A percentile compares a stretch with the other conserved stretches of the same genome.
These are phyloP conservation scores for Oxytropis ochrocephala DNA, from an alignment of 306 rosid species.

Conservation along the genomic window DNA sequence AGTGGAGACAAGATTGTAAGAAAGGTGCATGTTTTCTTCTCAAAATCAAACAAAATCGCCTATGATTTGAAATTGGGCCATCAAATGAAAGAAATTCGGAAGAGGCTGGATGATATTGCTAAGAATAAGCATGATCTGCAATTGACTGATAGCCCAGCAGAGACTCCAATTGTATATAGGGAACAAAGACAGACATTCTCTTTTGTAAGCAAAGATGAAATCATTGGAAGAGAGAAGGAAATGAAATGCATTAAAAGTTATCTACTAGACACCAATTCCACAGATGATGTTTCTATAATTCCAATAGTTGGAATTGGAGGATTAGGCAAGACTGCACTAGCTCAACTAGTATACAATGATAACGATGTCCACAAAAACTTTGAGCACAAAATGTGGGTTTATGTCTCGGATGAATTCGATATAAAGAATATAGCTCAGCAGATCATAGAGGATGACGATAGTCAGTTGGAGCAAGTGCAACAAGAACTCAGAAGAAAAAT, in stretches of 20 bases:
- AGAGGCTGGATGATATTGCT: constrained; percentile 25
- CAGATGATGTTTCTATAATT: constrained; percentile 16
- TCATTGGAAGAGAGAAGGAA: constrained; percentile 30
- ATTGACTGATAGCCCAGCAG: background rate
- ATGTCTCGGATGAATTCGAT: constrained; percentile 41
- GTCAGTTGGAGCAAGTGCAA: constrained; percentile 17
- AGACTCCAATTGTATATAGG: background rate
- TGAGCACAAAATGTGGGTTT: constrained; percentile 31
- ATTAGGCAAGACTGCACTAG: constrained; percentile 41
- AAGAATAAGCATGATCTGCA: background rate
- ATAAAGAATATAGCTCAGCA: constrained; percentile 16
- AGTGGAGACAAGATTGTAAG: background rate
- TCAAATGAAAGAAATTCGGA: constrained; percentile 18
- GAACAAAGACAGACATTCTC: constrained; percentile 28
- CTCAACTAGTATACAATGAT: constrained; percentile 27
- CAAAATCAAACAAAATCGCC: constrained; percentile 4
- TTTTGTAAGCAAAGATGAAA: constrained; percentile 21
- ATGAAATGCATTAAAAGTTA: background rate
- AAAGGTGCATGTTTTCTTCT: constrained; percentile 9
- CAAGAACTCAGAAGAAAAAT: constrained; percentile 8
- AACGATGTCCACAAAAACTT: background rate
- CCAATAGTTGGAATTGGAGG: constrained; percentile 40
- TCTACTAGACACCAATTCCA: background rate
- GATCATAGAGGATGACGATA: background rate
- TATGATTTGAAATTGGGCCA: constrained; percentile 15